Conservation (phyloP, 2,329 filamentous ascomycete species). For the Thelonectria rubi region DNA sequence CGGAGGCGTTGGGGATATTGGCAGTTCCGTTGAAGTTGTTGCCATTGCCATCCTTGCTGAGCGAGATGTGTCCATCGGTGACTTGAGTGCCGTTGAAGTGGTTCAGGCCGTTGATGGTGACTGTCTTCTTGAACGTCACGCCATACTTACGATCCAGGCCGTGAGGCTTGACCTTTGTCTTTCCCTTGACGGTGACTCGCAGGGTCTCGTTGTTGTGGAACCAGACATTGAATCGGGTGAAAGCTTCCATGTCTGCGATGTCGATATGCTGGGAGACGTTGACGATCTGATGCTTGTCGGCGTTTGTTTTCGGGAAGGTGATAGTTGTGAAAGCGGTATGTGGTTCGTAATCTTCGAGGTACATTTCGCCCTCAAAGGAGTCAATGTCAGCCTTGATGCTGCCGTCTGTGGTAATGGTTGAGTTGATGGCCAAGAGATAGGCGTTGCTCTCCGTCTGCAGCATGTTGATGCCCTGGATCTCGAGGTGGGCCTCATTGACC, state of each 20-base stretch:
- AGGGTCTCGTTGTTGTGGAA: slow-evolving; percentile 62
- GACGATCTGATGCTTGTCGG: slow-evolving; percentile 58
- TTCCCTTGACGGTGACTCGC: slow-evolving; percentile 60
- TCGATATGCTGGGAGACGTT: slow-evolving; percentile 60
- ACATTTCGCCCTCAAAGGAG: slow-evolving; percentile 62
- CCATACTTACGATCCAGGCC: slow-evolving; percentile 59
- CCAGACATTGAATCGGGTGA: slow-evolving; percentile 64
- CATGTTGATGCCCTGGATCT: slow-evolving; percentile 61
- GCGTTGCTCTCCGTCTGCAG: slow-evolving; percentile 55
- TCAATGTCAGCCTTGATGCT: slow-evolving; percentile 61
- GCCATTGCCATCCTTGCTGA: slow-evolving; percentile 51
- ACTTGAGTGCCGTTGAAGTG: slow-evolving; percentile 65
- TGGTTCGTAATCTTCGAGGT: slow-evolving; percentile 58
- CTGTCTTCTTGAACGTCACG: slow-evolving; percentile 65
- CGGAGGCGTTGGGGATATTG: slow-evolving; percentile 70
- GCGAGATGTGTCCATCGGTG: slow-evolving; percentile 58
- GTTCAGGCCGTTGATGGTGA: slow-evolving; percentile 61
- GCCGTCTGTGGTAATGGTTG: slow-evolving; percentile 62
- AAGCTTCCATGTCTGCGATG: slow-evolving; percentile 58
- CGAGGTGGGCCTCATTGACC: slow-evolving; percentile 62
- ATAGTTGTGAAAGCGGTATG: slow-evolving; percentile 61
- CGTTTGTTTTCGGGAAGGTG: slow-evolving; percentile 61
- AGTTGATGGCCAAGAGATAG: slow-evolving; percentile 65
- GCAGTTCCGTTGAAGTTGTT: slow-evolving; percentile 70
- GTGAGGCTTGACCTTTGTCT: slow-evolving; percentile 60